Conservation (phyloP, 2,329 filamentous ascomycete species). For the Diaporthe caulivora region DNA sequence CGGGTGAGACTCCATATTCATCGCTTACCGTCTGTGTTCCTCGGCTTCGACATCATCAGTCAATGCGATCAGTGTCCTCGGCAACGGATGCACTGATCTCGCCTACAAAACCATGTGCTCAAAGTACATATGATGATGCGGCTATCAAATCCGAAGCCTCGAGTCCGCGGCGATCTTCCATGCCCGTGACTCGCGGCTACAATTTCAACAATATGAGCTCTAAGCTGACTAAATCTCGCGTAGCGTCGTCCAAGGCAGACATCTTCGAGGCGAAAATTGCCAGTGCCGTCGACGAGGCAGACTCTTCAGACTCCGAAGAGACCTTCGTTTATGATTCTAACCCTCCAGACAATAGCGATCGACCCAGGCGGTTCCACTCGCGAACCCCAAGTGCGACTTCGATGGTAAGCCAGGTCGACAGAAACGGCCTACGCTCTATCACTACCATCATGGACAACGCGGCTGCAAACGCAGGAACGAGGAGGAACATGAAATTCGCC, state of each 20-base stretch:
- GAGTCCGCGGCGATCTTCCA: conserved; percentile 43
- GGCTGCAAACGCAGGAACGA: conserved; percentile 68
- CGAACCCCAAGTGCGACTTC: conserved; percentile 95
- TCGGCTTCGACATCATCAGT: conserved; percentile 56
- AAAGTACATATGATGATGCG: conserved; percentile 49
- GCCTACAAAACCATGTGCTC: conserved; percentile 50
- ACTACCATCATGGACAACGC: conserved; percentile 74
- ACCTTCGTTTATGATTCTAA: conserved; percentile 99
- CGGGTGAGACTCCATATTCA: conserved; percentile 69
- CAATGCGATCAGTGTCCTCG: conserved; percentile 52
- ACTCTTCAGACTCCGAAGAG: conserved; percentile 97
- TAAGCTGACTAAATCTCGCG: conserved; percentile 59
- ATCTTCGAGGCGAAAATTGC: conserved; percentile 98
- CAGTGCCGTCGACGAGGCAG: conserved; percentile 93
- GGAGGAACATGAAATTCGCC: conserved; percentile 97
- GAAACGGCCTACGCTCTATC: conserved; percentile 71
- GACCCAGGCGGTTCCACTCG: conserved; percentile 86
- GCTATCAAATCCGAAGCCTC: conserved; percentile 37
- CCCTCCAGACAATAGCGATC: conserved; percentile 76
- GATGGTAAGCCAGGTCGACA: conserved; percentile 78
- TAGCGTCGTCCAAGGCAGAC: conserved; percentile 94
- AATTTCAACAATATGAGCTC: conserved; percentile 54
- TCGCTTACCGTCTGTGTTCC: conserved; percentile 45
- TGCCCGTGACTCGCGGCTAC: conserved; percentile 43
- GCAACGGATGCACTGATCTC: conserved; percentile 49